Evolutionary conservation across 1,139 yeast genomes (phyloP).

Genomic region (Geotrichum candidum): DNA sequence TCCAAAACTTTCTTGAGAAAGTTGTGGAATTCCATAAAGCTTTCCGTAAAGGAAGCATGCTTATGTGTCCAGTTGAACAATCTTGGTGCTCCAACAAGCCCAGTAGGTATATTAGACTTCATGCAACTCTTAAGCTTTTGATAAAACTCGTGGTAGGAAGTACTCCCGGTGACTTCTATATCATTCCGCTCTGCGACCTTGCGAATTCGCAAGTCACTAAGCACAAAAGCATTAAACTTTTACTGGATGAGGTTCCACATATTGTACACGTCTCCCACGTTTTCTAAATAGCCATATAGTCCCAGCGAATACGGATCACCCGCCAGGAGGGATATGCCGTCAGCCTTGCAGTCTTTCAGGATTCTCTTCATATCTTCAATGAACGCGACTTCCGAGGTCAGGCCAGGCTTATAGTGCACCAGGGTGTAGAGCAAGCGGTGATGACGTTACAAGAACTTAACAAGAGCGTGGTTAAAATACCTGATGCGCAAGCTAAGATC

Average conservation of each 20-base stretch:
- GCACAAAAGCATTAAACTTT: not conserved
- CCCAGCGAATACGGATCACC: not conserved
- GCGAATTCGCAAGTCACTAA: not conserved
- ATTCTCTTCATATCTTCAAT: not conserved
- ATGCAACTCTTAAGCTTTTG: not conserved
- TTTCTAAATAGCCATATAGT: no score
- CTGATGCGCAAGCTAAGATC: not conserved
- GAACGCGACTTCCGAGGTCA: not conserved
- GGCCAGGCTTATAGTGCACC: not conserved
- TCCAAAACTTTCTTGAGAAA: no score
- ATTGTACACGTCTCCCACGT: no score
- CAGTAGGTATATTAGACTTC: not conserved
- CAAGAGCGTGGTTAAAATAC: not conserved
- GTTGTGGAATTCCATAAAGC: no score
- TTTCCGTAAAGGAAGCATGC: no score
- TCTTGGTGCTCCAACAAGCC: not conserved
- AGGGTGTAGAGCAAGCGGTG: not conserved
- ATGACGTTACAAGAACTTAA: not conserved
- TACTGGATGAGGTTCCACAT: not conserved
- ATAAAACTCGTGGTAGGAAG: not conserved
- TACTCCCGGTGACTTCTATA: not conserved
- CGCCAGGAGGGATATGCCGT: not conserved
- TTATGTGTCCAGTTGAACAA: no score
- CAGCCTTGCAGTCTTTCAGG: not conserved
- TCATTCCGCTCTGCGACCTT: not conserved